Evolutionary conservation across 2,329 filamentous ascomycete species (phyloP), one percentile per base, ranked within the genome.

Genomic region (Colletotrichum eleusines): DNA sequence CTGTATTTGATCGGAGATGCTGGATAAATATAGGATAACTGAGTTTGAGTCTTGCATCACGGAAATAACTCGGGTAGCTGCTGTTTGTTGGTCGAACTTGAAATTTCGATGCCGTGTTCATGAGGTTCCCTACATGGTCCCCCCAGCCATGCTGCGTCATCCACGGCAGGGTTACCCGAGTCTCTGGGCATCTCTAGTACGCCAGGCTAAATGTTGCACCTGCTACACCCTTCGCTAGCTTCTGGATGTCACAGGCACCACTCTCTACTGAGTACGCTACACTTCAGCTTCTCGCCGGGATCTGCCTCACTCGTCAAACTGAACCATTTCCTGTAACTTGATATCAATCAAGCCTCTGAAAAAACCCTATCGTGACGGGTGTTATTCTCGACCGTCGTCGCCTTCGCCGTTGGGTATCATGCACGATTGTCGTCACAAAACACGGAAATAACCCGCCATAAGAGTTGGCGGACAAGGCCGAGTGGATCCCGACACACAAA

Each of bases 101-200:
- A 28, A 51, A 38, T 35, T 31, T 31, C 12, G 20, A 28, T 28
- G 48, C 55, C 23, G 23, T n/a, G 11, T 57, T 40, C 54, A 18
- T 26, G 35, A 57, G 14, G 35, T 40, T 57, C 57, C n/a, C 35
- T 55, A 60, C 55, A 62, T 35, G 59, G 23, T n/a, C 20, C 44
- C 55, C 44, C 44, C 44, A 26, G 53, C 54, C 46, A 18, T 51
- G 48, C 53, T 59, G 54, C 65, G 63, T 67, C 68, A 71, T 61
- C 57, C 68, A 50, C 68, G 57, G 68, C 68, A 71, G 42, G 51
- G 57, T 57, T 51, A 67, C 38, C 68, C 68, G 68, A 31, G 59
- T 63, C 54, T 67, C 55, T 62, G 23, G 63, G 63, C 67, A 50
- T 38, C 23, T 40, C 59, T 33, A 65, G 51, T 33, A 59, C 26